Percentiles rank a stretch among this genome's conserved stretches.
Evolutionary conservation across 805 yeast species (phyloP).

Genomic region (Yamadazyma laniorum): DNA sequence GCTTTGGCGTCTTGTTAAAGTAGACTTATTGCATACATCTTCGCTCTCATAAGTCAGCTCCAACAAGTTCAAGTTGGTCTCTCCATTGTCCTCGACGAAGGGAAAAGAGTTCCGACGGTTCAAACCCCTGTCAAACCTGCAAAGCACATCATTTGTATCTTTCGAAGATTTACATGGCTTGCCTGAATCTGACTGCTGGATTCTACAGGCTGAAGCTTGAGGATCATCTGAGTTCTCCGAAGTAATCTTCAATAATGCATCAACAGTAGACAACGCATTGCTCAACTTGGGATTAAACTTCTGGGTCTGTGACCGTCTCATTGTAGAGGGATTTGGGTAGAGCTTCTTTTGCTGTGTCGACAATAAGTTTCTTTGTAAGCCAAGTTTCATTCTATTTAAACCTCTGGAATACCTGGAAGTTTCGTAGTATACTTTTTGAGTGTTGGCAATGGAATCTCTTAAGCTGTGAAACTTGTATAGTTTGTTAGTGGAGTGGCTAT

Average conservation of each 20-base stretch:
- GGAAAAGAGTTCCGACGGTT: slow-evolving; percentile 40
- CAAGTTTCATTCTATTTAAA: slow-evolving; percentile 33
- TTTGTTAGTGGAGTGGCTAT: slow-evolving; percentile 2
- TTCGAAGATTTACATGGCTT: not conserved
- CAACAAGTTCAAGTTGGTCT: slow-evolving; percentile 14
- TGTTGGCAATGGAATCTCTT: slow-evolving; percentile 25
- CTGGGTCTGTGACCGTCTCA: not conserved
- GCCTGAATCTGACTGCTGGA: slow-evolving; percentile 2
- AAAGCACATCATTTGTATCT: not conserved
- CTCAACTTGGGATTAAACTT: slow-evolving; percentile 6
- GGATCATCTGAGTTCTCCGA: slow-evolving; percentile 7
- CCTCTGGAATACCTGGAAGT: slow-evolving; percentile 32
- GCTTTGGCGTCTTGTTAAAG: slow-evolving; percentile 7
- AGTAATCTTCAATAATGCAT: slow-evolving; percentile 20
- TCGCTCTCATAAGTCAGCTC: slow-evolving; percentile 10
- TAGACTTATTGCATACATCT: not conserved
- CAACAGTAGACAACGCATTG: slow-evolving; percentile 14
- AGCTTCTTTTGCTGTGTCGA: slow-evolving; percentile 7
- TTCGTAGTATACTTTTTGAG: slow-evolving; percentile 17
- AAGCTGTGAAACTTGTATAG: slow-evolving; percentile 33
- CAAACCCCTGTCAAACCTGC: slow-evolving; percentile 13
- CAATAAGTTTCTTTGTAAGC: slow-evolving; percentile 14
- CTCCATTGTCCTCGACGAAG: slow-evolving; percentile 4
- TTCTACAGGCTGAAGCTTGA: slow-evolving; percentile 1
- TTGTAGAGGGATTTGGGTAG: not conserved